Evolutionary conservation across 257 asterid genomes (phyloP), one percentile per base, ranked within the genome.

Genomic region (Cordia subcordata): DNA sequence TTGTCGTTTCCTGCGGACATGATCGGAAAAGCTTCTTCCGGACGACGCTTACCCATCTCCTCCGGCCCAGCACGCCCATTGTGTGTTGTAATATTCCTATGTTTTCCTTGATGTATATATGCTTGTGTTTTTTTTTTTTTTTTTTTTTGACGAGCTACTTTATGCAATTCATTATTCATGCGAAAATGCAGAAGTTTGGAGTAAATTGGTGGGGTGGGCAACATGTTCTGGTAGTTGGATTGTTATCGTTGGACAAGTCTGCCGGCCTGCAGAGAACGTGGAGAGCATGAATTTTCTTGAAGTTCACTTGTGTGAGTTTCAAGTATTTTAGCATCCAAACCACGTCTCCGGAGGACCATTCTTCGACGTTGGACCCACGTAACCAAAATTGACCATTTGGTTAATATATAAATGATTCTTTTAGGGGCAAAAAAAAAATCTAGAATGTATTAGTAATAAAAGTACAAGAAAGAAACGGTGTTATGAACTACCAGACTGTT

Each of bases 21-120:
- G 85, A 63, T 32, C 77, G 72, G 80, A 72, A 70, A 54, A 85
- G 76, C 49, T 66, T 82, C 64, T 68, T 64, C 39, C 75, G 68
- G 46, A 75, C 71, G 39, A 58, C 12, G 23, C 72, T 61, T 57
- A 79, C 72, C 94, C 81, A 78, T 1, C 22, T 63, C 49, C 40
- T 67, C 54, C 49, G 63, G 12, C 68, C 52, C 0, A 55, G 40
- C 19, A 67, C 15, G 52, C 68, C 17, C 79, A 73, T 72, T 17
- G 15, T 49, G 1, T 32, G 50, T 4, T 39, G 16, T 52, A 47
- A 21, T 13, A 19, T 0, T 22, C 39, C 47, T 20, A 37, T 60
- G 19, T 59, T 37, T 11, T 13, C 1, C 12, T 44, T 56, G 37
- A 22, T 16, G 17, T 2, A 4, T 13, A 20, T 64, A 10, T 16